Evolutionary conservation across 129 eudicot genomes (phyloP), one percentile per base, ranked within the genome.

Genomic region (Tagetes patula): DNA sequence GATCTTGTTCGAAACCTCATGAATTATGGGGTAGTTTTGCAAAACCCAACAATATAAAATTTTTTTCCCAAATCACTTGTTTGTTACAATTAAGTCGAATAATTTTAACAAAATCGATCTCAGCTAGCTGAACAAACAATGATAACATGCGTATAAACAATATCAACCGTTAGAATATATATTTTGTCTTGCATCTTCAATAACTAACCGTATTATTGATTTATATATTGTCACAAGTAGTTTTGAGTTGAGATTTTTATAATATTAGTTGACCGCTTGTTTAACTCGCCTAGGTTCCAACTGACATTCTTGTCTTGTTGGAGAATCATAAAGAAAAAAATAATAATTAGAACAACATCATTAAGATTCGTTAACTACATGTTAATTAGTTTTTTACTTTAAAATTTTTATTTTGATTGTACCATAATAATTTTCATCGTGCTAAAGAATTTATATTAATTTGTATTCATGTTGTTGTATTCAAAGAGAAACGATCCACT

Each of bases 221-320:
- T 1, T 46, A 50, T 50, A 0, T 46, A 8, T 34, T 46, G 73
- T 68, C 43, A 47, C 41, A 36, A n/a, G 39, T 37, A 27, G 9
- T 39, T 71, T 55, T 27, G 65, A 40, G 31, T 55, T 52, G 6
- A 41, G 76, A n/a, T 49, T 33, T 37, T 71, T 1, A 71, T 54
- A 3, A 55, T 12, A 13, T 56, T 55, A 10, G 67, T 55, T 71
- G 67, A 42, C 67, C 32, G 41, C 52, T 71, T 54, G 53, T 40
- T 56, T 40, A 41, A 31, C 2, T 41, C 27, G 56, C 41, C 30
- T 56, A n/a, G 9, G 13, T 13, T 56, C 76, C 76, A 55, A 40
- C 67, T 71, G 66, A 71, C 75, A 55, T 37, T 56, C 76, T 55
- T 71, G 76, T 71, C 55, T 27, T 50, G 50, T 53, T 38, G 75